Conservation (phyloP, 1,139 yeast species). For the Yamadazyma sp. region DNA sequence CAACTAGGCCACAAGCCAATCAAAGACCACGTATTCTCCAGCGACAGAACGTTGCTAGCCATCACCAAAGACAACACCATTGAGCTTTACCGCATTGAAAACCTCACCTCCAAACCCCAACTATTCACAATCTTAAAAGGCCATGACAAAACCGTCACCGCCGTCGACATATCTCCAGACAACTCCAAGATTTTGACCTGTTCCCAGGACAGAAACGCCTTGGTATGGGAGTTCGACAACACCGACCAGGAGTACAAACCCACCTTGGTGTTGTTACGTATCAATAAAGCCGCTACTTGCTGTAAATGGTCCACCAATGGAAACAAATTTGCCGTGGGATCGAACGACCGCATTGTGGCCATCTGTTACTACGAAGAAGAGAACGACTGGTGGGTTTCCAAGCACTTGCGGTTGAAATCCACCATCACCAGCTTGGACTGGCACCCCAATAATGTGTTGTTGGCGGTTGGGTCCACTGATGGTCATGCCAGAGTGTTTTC, state of each 20-base stretch:
- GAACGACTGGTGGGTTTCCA: constrained; percentile 99
- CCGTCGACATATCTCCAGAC: constrained; percentile 86
- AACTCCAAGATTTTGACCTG: constrained; percentile 89
- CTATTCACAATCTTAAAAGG: constrained; percentile 67
- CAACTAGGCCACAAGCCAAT: constrained; percentile 83
- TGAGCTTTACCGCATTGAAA: constrained; percentile 64
- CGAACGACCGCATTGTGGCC: constrained; percentile 91
- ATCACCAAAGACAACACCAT: constrained; percentile 77
- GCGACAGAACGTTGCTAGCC: constrained; percentile 68
- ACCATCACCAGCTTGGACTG: constrained; percentile 84
- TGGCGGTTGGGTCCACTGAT: constrained; percentile 92
- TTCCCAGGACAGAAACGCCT: constrained; percentile 96
- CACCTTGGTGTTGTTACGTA: constrained; percentile 86
- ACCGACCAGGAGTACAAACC: constrained; percentile 64
- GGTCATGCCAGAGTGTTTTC: constrained; percentile 94
- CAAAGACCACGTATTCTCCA: constrained; percentile 85
- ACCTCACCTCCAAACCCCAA: constrained; percentile 37
- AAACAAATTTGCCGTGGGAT: constrained; percentile 92
- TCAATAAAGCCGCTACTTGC: constrained; percentile 90
- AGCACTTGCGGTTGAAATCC: constrained; percentile 88
- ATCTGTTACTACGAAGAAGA: constrained; percentile 95
- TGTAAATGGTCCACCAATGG: constrained; percentile 96
- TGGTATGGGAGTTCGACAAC: constrained; percentile 81
- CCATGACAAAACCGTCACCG: constrained; percentile 94
- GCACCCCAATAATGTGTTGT: constrained; percentile 91